Conservation (phyloP, 306 rosid species). For the Gastrolobium bilobum region DNA sequence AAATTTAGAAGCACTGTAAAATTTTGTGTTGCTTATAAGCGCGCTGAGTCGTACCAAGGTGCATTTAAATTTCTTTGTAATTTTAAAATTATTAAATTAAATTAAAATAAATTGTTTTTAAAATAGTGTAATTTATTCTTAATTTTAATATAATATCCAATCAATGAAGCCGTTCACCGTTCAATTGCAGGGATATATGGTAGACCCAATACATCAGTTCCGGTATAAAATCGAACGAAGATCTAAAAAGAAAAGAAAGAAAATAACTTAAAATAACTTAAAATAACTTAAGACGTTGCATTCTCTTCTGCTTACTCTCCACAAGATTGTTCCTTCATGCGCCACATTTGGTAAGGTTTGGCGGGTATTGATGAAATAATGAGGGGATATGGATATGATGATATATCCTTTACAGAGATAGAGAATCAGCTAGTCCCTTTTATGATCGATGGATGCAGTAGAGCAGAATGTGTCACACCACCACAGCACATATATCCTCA, state of each 20-base stretch:
- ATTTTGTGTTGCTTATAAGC: too few relatives aligned
- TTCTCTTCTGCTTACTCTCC: neutral
- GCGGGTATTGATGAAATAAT: neutral
- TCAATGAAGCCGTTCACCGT: neutral
- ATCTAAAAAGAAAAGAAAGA: too few relatives aligned
- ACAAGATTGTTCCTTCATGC: too few relatives aligned
- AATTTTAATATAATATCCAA: neutral
- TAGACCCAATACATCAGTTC: neutral
- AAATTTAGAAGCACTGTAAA: too few relatives aligned
- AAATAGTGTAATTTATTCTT: too few relatives aligned
- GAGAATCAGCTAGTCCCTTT: neutral
- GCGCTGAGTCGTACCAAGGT: too few relatives aligned
- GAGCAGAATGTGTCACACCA: neutral
- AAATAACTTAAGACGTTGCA: neutral
- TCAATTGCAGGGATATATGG: neutral
- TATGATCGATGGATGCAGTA: neutral
- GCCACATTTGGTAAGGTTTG: neutral
- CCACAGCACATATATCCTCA: neutral
- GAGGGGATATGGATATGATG: too few relatives aligned
- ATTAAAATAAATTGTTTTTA: too few relatives aligned
- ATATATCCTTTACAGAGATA: too few relatives aligned
- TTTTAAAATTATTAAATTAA: too few relatives aligned
- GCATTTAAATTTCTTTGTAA: too few relatives aligned
- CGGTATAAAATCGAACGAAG: too few relatives aligned
- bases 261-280: neutral